Evolutionary conservation across 306 rosid species (phyloP), one percentile per base, ranked within the genome.

Genomic region (Lablab purpureus): DNA sequence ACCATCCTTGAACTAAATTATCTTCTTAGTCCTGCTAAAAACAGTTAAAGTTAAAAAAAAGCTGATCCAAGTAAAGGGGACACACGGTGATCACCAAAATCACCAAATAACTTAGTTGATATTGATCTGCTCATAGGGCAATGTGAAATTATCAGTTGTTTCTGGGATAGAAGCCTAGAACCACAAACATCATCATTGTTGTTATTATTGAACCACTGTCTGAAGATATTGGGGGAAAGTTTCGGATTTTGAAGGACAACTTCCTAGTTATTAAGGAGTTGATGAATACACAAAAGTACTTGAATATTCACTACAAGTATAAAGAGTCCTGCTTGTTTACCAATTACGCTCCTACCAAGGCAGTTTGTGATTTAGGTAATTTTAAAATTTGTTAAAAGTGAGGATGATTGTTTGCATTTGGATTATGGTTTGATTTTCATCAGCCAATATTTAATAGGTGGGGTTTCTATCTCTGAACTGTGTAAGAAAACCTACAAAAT

Each of bases 401-500:
- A 64, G 19, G 56, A 36, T 47, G 60, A 27, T 43, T 13, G 36
- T 79, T 60, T 79, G 32, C 14, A 23, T 25, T 34, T 46, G 13
- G 72, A 28, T 17, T 67, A 28, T 45, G 14, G 12, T 54, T 80
- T 66, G 28, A 74, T 27, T 65, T 64, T 45, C 23, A 13, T 45
- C 19, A 19, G 23, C 49, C 21, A 49, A 74, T 43, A 41, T 15
- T 45, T 36, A 27, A 51, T 51, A 66, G 32, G 9, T 51, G 54
- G 60, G 27, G 4, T 52, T 25, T 78, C 5, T 41, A 30, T 69
- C 51, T 18, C 45, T 30, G 22, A 58, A 18, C 18, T 54, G 75
- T 78, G 36, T 78, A 17, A 22, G 67, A 70, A 79, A 70, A 21
- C 51, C 56, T 36, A 14, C 32, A 25, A 73, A 69, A 41, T 64